A percentile compares a stretch with the other conserved stretches of the same genome.
Evolutionary conservation across 495 filamentous ascomycete species (phyloP).

Genomic region (Rhizodiscina lignyota): DNA sequence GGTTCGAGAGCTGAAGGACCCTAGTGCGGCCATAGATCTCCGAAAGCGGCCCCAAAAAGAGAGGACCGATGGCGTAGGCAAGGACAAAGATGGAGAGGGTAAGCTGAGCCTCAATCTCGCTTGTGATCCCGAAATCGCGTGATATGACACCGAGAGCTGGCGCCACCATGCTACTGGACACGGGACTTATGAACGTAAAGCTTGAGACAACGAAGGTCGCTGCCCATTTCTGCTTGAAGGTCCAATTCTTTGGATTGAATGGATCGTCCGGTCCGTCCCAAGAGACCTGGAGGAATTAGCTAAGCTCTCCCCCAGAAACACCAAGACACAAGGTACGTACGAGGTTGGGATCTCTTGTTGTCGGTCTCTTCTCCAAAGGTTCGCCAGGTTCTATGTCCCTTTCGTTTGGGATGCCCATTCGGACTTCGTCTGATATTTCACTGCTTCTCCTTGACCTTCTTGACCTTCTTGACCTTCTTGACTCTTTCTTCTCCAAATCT

Average conservation of each 20-base stretch:
- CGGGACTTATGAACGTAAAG: slow-evolving; percentile 56
- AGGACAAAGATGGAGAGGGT: slow-evolving; percentile 59
- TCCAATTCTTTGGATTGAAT: slow-evolving; percentile 26
- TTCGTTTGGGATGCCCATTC: too few relatives aligned
- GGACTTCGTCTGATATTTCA: too few relatives aligned
- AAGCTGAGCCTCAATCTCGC: slow-evolving; percentile 36
- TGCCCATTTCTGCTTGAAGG: slow-evolving; percentile 42
- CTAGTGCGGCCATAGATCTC: slow-evolving; percentile 23
- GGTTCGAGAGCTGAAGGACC: slow-evolving; percentile 21
- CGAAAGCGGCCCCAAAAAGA: slow-evolving; percentile 23
- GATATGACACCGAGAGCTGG: slow-evolving; percentile 42
- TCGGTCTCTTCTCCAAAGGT: too few relatives aligned
- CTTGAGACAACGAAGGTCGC: slow-evolving; percentile 31
- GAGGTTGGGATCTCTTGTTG: too few relatives aligned
- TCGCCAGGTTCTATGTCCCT: too few relatives aligned
- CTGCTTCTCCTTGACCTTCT: too few relatives aligned
- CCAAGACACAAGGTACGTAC: too few relatives aligned
- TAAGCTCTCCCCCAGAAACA: too few relatives aligned
- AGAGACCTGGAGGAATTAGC: background rate
- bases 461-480: too few relatives aligned
- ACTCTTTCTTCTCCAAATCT: too few relatives aligned
- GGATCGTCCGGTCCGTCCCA: slow-evolving; percentile 25
- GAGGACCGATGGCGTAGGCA: slow-evolving; percentile 47
- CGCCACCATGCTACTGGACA: slow-evolving; percentile 56
- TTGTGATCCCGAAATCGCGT: slow-evolving; percentile 42